These are phyloP conservation scores for Aspergillus egyptiacus DNA, from an alignment of 495 filamentous ascomycete species.

Conservation along the genomic window DNA sequence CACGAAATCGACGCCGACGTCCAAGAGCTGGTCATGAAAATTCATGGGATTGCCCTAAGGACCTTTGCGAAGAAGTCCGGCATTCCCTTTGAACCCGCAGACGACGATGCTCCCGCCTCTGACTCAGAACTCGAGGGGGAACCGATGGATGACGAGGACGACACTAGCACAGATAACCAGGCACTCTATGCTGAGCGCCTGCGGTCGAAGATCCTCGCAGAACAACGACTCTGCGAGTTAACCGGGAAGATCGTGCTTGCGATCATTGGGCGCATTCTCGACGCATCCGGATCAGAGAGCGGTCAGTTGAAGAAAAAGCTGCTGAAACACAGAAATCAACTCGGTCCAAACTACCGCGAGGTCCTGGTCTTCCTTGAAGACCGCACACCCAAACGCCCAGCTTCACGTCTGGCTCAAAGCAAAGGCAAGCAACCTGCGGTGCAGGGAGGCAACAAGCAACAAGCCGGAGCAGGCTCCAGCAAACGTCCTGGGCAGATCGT, in stretches of 20 bases:
- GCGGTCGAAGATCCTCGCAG: constrained; percentile 60
- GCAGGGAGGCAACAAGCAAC: constrained; percentile 27
- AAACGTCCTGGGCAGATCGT: constrained; percentile 26
- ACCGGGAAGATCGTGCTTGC: constrained; percentile 76
- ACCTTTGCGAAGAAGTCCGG: constrained; percentile 64
- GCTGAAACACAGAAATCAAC: constrained; percentile 54
- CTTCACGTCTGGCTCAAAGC: constrained; percentile 18
- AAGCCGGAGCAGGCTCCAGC: constrained; percentile 26
- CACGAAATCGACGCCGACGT: constrained; percentile 54
- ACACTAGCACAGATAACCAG: constrained; percentile 49
- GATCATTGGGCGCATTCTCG: constrained; percentile 65
- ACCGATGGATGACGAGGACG: constrained; percentile 55
- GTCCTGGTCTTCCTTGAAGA: constrained; percentile 70
- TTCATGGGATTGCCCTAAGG: constrained; percentile 70
- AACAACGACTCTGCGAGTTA: constrained; percentile 78
- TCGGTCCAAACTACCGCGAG: constrained; percentile 72
- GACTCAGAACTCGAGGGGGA: constrained; percentile 41
- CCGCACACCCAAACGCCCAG: constrained; percentile 37
- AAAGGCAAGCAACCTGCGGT: constrained; percentile 47
- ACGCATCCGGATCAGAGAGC: constrained; percentile 50
- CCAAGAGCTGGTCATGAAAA: constrained; percentile 57
- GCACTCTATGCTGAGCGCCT: constrained; percentile 48
- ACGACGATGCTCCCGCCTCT: constrained; percentile 58
- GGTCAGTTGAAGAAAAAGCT: constrained; percentile 60
- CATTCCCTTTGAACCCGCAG: constrained; percentile 59